phyloP scores from a whole-genome alignment of 441 rosid species.

The Erodium moschatum region DNA sequence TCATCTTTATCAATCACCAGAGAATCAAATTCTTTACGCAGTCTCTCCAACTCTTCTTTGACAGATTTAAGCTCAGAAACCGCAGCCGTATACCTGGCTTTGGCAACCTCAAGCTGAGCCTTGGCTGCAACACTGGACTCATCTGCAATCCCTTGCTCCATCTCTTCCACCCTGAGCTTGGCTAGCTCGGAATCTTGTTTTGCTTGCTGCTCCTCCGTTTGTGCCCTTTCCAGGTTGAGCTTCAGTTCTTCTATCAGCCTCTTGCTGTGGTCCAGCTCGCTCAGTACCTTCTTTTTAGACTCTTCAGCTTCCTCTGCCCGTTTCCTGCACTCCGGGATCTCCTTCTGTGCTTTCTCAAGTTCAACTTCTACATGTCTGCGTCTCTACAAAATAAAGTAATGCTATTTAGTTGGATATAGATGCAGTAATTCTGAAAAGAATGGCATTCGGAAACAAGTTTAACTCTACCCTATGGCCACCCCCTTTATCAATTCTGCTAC shows the following conservation, averaged over 20 bases:
- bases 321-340: conserved; percentile 55
- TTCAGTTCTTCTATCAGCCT: conserved; percentile 74
- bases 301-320: conserved; percentile 58
- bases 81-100: conserved; percentile 62
- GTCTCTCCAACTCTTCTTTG: conserved; percentile 50
- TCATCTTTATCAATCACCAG: conserved; percentile 47
- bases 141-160: conserved; percentile 84
- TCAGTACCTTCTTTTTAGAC: conserved; percentile 45
- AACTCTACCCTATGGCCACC: too few species aligned
- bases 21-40: conserved; percentile 46
- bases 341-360: conserved; percentile 57
- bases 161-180: conserved; percentile 74
- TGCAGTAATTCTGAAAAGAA: background rate
- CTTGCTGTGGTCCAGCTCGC: conserved; percentile 67
- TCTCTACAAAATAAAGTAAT: conserved; percentile 34
- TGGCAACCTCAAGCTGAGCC: conserved; percentile 87
- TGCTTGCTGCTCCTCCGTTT: conserved; percentile 84
- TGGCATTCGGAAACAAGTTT: background rate
- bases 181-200: conserved; percentile 90
- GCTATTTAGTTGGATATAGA: background rate
- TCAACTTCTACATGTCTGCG: conserved; percentile 67
- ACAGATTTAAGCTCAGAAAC: conserved; percentile 53
- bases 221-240: conserved; percentile 72
- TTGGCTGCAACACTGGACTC: conserved; percentile 88
- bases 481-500: too few species aligned